These are phyloP conservation scores for Verticillium albo-atrum DNA, from an alignment of 2,329 filamentous ascomycete genomes.

Conservation along the genomic window DNA sequence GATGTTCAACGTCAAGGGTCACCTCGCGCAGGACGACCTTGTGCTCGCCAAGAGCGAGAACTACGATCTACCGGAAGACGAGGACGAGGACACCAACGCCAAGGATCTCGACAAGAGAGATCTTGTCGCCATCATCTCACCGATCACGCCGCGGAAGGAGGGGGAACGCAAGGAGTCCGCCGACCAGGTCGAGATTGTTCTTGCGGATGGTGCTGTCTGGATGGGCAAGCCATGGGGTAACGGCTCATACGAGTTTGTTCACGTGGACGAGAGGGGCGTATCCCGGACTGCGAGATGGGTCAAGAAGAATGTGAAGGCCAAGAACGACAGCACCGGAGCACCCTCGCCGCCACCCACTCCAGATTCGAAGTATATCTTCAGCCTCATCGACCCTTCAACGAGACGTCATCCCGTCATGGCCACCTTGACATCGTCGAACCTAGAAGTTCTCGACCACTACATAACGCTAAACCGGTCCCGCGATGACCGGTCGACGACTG, in stretches of 20 bases:
- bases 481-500: not conserved
- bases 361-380: constrained; percentile 67
- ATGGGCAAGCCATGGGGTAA: constrained; percentile 44
- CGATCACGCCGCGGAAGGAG: constrained; percentile 46
- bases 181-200: constrained; percentile 59
- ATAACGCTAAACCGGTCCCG: constrained; percentile 42
- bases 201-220: constrained; percentile 61
- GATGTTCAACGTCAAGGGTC: constrained; percentile 58
- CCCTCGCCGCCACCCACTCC: constrained; percentile 18
- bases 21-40: constrained; percentile 64
- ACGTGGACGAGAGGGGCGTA: constrained; percentile 52
- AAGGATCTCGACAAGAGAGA: constrained; percentile 45
- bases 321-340: constrained; percentile 14
- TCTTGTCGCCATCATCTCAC: constrained; percentile 59
- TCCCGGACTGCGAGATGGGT: constrained; percentile 67
- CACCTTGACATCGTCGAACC: constrained; percentile 54
- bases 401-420: constrained; percentile 73
- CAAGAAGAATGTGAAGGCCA: constrained; percentile 29
- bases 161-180: constrained; percentile 41
- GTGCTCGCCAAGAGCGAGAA: constrained; percentile 68
- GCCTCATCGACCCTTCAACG: constrained; percentile 65
- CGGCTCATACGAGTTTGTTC: constrained; percentile 63
- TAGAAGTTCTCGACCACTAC: constrained; percentile 69
- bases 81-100: constrained; percentile 46
- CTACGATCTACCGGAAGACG: constrained; percentile 39